Base-by-base conservation (phyloP, 2,329 filamentous ascomycete genomes). In the Leptosphaerulina australis region DNA sequence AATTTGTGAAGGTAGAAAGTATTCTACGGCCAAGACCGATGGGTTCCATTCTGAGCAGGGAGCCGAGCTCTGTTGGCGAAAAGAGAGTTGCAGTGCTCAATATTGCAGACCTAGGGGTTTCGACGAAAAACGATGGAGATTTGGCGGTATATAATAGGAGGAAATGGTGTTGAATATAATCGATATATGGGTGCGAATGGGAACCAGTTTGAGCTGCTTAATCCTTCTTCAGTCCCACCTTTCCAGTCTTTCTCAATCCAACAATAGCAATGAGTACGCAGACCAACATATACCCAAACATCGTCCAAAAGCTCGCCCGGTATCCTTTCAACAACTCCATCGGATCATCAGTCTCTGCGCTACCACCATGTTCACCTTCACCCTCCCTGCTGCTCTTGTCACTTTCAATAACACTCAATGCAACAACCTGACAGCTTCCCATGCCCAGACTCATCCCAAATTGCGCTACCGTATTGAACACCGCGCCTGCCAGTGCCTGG, bases 391-490 rank as follows among this genome's bases (percentile, higher is more conserved):
- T 30, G 25, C 8, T 43, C 47, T 36, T 57, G 49, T 41, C 21
- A 14, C 15, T 40, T 2, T 46, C 52, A 43, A 56, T 53, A 0
- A 66, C 55, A 0, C 62, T 56, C 21, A 66, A 28, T n/a, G 64
- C 56, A 18, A 67, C 58, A n/a, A 68, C 63, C 44, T 67, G 66
- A 39, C 60, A 63, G 15, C 52, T 50, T 0, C 62, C 60, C 44
- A 67, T 56, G 11, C 60, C 62, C 17, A 69, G 28, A 15, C 55
- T 78, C 35, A 82, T 68, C 0, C 83, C 83, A 45, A 86, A 79
- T 54, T 86, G 82, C 0, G 76, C 70, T 0, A 80, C 73, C 0
- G 82, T 84, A 53, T 83, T 85, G 65, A 86, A 86, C 0, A 87
- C 83, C 0, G 81, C 83, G 0, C 83, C 84, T 0, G 82, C 83